phyloP scores from a whole-genome alignment of 2,329 filamentous ascomycete genomes.

The Fusarium domesticum region DNA sequence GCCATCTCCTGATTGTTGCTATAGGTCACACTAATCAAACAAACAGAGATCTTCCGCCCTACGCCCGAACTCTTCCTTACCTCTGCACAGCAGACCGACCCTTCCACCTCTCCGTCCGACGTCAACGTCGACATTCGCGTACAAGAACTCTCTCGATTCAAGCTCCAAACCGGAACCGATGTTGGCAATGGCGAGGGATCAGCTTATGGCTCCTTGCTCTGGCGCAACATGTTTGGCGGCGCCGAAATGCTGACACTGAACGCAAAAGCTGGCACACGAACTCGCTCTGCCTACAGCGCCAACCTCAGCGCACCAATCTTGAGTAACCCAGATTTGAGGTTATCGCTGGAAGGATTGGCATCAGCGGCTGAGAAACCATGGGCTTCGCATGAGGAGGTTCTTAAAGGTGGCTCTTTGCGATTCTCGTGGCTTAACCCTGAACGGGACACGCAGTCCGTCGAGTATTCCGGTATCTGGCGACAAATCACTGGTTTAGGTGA shows the following conservation, averaged over 20 bases:
- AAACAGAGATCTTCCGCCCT: slow-evolving; percentile 78
- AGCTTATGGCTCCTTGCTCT: slow-evolving; percentile 80
- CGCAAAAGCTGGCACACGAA: slow-evolving; percentile 84
- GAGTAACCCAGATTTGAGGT: slow-evolving; percentile 76
- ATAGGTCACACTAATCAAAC: slow-evolving; percentile 17
- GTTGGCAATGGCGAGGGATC: slow-evolving; percentile 92
- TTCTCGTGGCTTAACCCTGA: slow-evolving; percentile 67
- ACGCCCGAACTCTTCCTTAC: slow-evolving; percentile 81
- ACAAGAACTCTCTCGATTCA: slow-evolving; percentile 76
- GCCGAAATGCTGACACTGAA: slow-evolving; percentile 87
- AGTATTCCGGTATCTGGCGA: slow-evolving; percentile 80
- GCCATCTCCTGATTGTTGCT: slow-evolving; percentile 9
- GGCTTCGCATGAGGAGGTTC: slow-evolving; percentile 89
- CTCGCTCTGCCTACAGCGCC: slow-evolving; percentile 85
- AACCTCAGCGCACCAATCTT: slow-evolving; percentile 78
- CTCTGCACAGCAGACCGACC: slow-evolving; percentile 65
- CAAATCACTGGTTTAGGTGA: slow-evolving; percentile 77
- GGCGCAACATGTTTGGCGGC: slow-evolving; percentile 91
- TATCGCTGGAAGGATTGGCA: slow-evolving; percentile 75
- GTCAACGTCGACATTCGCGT: slow-evolving; percentile 81
- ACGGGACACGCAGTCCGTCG: slow-evolving; percentile 71
- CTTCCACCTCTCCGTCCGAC: slow-evolving; percentile 70
- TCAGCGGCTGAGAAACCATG: slow-evolving; percentile 86
- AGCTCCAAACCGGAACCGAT: slow-evolving; percentile 92
- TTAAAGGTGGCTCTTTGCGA: slow-evolving; percentile 74